Evolutionary conservation across 805 yeast species (phyloP).

Genomic region (Candida cerambycidarum): DNA sequence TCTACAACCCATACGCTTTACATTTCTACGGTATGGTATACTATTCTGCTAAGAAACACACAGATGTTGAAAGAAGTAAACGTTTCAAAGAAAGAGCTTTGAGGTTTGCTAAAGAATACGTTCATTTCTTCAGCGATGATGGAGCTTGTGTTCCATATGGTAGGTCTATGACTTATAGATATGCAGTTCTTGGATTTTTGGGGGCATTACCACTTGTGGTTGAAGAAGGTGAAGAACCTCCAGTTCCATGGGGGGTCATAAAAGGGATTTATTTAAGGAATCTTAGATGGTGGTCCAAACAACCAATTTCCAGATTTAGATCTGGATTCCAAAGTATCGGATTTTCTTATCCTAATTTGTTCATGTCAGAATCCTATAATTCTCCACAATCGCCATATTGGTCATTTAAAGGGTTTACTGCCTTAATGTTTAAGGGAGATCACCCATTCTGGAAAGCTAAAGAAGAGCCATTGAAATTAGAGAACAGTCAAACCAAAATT

Average conservation of each 20-base stretch:
- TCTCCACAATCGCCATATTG: conserved; percentile 18
- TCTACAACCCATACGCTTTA: conserved; percentile 30
- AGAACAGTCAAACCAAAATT: conserved; percentile 5
- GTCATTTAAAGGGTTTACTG: conserved; percentile 14
- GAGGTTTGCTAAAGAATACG: conserved; percentile 21
- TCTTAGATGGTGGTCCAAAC: conserved; percentile 14
- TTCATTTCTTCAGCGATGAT: conserved; percentile 19
- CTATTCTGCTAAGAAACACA: conserved; percentile 13
- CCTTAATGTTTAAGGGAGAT: conserved; percentile 5
- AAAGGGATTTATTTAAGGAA: conserved; percentile 13
- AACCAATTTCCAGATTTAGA: conserved; percentile 12
- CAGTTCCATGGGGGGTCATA: conserved; percentile 14
- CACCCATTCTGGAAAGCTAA: conserved; percentile 16
- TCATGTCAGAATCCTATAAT: conserved; percentile 14
- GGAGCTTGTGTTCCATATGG: conserved; percentile 15
- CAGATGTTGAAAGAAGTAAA: conserved; percentile 15
- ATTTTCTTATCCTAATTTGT: conserved; percentile 14
- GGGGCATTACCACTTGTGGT: conserved; percentile 10
- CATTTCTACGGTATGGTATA: conserved; percentile 29
- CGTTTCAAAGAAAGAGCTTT: conserved; percentile 18
- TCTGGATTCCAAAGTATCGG: conserved; percentile 12
- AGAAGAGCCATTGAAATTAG: conserved; percentile 9
- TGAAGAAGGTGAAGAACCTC: conserved; percentile 7
- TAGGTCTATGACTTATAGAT: conserved; percentile 16
- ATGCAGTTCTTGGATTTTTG: conserved; percentile 15